Conservation (phyloP, 2,329 filamentous ascomycete species). For the Claviceps sp. region DNA sequence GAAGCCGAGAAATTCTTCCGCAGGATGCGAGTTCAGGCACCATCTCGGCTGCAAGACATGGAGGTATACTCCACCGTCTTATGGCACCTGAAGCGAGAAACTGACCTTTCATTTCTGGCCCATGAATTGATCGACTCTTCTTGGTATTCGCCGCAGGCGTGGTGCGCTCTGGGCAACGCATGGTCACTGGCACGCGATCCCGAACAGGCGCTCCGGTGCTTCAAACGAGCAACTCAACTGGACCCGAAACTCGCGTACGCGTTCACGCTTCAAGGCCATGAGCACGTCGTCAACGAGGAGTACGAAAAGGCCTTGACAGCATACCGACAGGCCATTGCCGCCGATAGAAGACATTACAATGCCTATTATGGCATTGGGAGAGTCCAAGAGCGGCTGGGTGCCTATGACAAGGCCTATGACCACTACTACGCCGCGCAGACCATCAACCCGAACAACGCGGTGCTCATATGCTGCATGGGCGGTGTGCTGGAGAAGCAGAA, state of each 20-base stretch:
- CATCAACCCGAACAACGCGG: conserved; percentile 90
- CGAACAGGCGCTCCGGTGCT: conserved; percentile 86
- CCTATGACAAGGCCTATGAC: conserved; percentile 78
- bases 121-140: conserved; percentile 80
- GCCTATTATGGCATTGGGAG: conserved; percentile 86
- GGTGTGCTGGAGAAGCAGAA: conserved; percentile 81
- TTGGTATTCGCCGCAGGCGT: conserved; percentile 84
- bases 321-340: conserved; percentile 74
- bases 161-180: conserved; percentile 90
- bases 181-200: conserved; percentile 88
- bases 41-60: conserved; percentile 83
- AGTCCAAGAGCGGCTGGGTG: conserved; percentile 82
- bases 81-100: conserved; percentile 93
- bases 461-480: conserved; percentile 86
- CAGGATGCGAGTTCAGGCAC: conserved; percentile 64
- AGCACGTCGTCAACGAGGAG: conserved; percentile 91
- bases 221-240: conserved; percentile 85
- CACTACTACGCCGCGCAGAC: conserved; percentile 79
- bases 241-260: conserved; percentile 88
- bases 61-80: conserved; percentile 96
- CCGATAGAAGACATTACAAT: conserved; percentile 86
- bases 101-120: conserved; percentile 80
- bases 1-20: conserved; percentile 82
- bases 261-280: conserved; percentile 89
- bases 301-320: conserved; percentile 86